Conservation (phyloP, 352 stramenopile species). For the Globisporangium ultimum region DNA sequence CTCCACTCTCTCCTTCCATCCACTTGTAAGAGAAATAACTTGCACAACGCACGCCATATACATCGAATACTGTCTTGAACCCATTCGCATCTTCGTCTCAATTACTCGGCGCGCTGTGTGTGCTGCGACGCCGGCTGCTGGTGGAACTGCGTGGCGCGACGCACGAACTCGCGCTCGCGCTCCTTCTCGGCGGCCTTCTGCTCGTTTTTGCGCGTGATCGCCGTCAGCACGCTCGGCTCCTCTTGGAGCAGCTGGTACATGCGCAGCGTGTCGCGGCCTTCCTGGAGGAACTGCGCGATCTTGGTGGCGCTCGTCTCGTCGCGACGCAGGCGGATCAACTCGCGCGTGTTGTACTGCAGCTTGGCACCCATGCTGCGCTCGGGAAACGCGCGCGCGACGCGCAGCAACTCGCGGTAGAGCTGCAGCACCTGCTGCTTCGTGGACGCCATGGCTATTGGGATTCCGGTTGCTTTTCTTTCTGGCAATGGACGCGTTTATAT, state of each 20-base stretch:
- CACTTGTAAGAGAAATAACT: too few relatives aligned
- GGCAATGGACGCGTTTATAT: too few relatives aligned
- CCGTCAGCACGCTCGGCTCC: constrained; percentile 37
- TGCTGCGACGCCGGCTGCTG: background rate
- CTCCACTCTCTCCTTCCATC: background rate
- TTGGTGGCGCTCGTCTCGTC: constrained; percentile 35
- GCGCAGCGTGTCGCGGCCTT: constrained; percentile 52
- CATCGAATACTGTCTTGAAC: too few relatives aligned
- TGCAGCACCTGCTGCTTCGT: constrained; percentile 41
- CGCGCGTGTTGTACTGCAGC: constrained; percentile 71
- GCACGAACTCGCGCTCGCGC: background rate
- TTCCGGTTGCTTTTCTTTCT: background rate
- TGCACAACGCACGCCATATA: too few relatives aligned
- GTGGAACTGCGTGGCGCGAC: constrained; percentile 2
- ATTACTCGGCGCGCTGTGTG: background rate
- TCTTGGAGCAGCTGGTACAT: constrained; percentile 57
- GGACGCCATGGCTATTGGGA: background rate
- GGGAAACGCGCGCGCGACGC: constrained; percentile 47
- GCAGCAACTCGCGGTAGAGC: constrained; percentile 58
- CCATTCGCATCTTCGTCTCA: too few relatives aligned
- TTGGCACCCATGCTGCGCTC: constrained; percentile 63
- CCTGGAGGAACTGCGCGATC: constrained; percentile 37
- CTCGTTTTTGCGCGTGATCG: constrained; percentile 56
- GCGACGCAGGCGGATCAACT: constrained; percentile 61
- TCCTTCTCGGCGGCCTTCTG: background rate